Evolutionary conservation across 2,329 filamentous ascomycete genomes (phyloP), one percentile per base, ranked within the genome.

Genomic region (Claviceps sp.): DNA sequence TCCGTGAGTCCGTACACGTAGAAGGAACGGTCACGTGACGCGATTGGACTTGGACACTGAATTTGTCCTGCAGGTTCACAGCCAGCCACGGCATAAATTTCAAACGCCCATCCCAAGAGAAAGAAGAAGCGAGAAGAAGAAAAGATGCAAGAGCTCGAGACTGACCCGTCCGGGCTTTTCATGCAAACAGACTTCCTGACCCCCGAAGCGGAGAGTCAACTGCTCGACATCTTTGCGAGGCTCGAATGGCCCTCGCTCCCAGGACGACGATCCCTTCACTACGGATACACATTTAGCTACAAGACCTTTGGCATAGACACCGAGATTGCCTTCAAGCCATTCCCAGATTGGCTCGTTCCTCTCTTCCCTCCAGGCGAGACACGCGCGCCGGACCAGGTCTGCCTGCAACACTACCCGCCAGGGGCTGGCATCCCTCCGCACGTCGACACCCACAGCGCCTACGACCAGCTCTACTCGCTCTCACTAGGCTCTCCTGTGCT

Each of bases 351-450:
- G 75, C 65, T 80, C 0, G 54, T 62, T 3, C 72, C 74, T 1
- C 63, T 79, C 1, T 65, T 79, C 3, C 72, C 76, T 0, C 62
- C 60, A 2, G 63, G 67, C 0, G 74, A 76, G 53, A 56, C 56
- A 1, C 67, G 72, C 0, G 68, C 67, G 0, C 76, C 76, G 0
- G 76, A 80, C 50, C 78, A 81, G 59, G 76, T 81, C 56, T 81
- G 77, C 56, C 64, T 80, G 16, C 78, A 81, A 63, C 73, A 80
- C 60, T 82, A 82, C 59, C 74, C 78, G 0, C 78, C 78, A 0
- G 78, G 78, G 5, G 68, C 73, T 0, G 78, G 78, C 1, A 82
- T 82, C 57, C 78, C 78, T 10, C 78, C 78, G 0, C 78, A 82
- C 57, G 77, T 77, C 50, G 78, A 82, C 62, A 78, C 78, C 3